These are phyloP conservation scores for Ambispora gerdemannii DNA, from an alignment of 192 early-diverging fungal species.

Conservation along the genomic window DNA sequence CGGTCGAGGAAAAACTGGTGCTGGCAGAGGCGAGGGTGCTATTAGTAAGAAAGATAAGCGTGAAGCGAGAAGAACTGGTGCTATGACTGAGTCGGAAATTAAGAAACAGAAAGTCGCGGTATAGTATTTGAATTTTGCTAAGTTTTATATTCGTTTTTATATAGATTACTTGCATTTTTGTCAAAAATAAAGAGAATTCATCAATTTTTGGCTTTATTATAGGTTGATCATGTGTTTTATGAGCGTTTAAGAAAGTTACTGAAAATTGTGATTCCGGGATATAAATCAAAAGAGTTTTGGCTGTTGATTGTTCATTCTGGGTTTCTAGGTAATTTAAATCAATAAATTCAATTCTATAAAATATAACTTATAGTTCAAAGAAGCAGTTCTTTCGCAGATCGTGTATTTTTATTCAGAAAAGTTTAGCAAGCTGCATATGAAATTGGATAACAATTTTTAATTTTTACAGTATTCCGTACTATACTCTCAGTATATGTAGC, in stretches of 20 bases:
- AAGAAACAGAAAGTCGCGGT: slow-evolving; percentile 41
- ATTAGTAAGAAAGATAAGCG: background rate
- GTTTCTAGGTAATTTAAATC: slow-evolving; percentile 58
- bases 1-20: background rate
- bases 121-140: background rate
- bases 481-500: slow-evolving; percentile 90
- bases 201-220: too few relatives aligned
- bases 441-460: background rate
- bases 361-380: too few relatives aligned
- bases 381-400: too few relatives aligned
- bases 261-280: slow-evolving; percentile 81
- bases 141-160: background rate
- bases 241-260: slow-evolving; percentile 65
- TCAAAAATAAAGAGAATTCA: too few relatives aligned
- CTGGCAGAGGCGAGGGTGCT: background rate
- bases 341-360: slow-evolving; percentile 10
- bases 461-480: slow-evolving; percentile 69
- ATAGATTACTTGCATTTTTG: background rate
- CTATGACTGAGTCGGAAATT: background rate
- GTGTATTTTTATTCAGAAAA: too few relatives aligned
- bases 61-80: background rate
- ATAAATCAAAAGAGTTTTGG: slow-evolving; percentile 80
- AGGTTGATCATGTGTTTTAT: slow-evolving; percentile 56
- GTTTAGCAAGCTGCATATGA: too few relatives aligned
- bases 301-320: slow-evolving; percentile 80